These are phyloP conservation scores for Musa beccarii DNA, from an alignment of 176 grass and related monocot genomes.

Conservation along the genomic window DNA sequence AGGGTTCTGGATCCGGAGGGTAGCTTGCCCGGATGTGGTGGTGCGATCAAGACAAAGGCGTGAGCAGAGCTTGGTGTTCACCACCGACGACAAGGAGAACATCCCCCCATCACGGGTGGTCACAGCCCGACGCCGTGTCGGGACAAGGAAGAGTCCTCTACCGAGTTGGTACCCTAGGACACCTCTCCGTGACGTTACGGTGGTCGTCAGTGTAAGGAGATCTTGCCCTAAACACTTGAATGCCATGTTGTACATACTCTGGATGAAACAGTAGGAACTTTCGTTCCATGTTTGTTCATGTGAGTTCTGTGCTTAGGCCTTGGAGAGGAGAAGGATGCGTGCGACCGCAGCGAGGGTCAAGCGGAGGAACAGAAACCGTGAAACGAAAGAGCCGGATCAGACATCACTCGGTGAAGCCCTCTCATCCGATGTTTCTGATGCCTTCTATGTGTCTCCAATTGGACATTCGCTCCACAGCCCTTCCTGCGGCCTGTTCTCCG, in stretches of 20 bases:
- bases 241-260: too few species aligned
- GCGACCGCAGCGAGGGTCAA: not conserved
- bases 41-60: not conserved
- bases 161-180: slow-evolving; percentile 18
- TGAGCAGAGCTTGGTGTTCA: not conserved
- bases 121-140: not conserved
- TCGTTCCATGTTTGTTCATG: not conserved
- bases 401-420: not conserved
- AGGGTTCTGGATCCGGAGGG: slow-evolving; percentile 3
- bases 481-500: not conserved
- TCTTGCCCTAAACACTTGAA: not conserved
- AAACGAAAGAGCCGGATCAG: not conserved
- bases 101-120: not conserved
- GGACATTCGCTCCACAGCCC: not conserved
- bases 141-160: slow-evolving; percentile 12
- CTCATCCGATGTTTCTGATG: not conserved
- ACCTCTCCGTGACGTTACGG: slow-evolving; percentile 20
- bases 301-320: not conserved
- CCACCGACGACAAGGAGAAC: slow-evolving; percentile 13
- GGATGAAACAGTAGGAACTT: too few species aligned
- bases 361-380: not conserved
- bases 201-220: slow-evolving; percentile 3
- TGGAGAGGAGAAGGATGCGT: slow-evolving; percentile 2
- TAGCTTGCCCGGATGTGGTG: not conserved
- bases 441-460: not conserved